Percentiles rank a stretch among this genome's conserved stretches.
phyloP scores from a whole-genome alignment of 169 alveolate genomes.

The Eimeria sp. region DNA sequence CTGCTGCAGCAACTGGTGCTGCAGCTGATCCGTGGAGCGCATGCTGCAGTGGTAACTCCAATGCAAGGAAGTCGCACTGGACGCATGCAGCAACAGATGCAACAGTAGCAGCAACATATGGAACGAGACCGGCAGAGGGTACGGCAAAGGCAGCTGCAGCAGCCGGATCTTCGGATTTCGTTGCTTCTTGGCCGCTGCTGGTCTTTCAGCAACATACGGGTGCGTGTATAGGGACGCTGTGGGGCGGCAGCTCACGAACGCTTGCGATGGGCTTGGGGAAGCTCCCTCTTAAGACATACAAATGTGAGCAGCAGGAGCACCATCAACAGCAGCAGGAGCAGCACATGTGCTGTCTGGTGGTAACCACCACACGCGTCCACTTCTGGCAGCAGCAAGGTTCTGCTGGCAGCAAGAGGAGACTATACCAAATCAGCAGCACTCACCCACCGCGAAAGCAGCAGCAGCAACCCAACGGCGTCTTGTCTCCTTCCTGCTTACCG shows the following conservation, averaged over 20 bases:
- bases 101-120: slow-evolving; percentile 2
- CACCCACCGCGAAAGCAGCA: not conserved
- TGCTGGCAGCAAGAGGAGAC: slow-evolving; percentile 5
- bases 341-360: slow-evolving; percentile 25
- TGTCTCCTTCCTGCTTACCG: slow-evolving; percentile 28
- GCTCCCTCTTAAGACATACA: not conserved
- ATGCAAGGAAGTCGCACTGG: not conserved
- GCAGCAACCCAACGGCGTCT: not conserved
- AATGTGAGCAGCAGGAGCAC: not conserved
- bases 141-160: slow-evolving; percentile 10
- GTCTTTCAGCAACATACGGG: slow-evolving; percentile 40
- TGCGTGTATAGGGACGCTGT: slow-evolving; percentile 14
- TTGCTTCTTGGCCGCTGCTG: slow-evolving; percentile 33
- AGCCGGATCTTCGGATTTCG: not conserved
- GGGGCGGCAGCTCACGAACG: slow-evolving; percentile 42
- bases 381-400: slow-evolving; percentile 38
- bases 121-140: not conserved
- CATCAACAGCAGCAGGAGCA: not conserved
- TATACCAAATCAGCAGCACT: not conserved
- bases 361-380: slow-evolving; percentile 9
- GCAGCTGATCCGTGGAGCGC: not conserved
- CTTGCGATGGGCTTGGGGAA: slow-evolving; percentile 49
- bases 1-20: not conserved
- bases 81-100: not conserved
- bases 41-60: not conserved